phyloP scores from a whole-genome alignment of 1,284 basidiomycete species.

The Ganoderma boninense region DNA sequence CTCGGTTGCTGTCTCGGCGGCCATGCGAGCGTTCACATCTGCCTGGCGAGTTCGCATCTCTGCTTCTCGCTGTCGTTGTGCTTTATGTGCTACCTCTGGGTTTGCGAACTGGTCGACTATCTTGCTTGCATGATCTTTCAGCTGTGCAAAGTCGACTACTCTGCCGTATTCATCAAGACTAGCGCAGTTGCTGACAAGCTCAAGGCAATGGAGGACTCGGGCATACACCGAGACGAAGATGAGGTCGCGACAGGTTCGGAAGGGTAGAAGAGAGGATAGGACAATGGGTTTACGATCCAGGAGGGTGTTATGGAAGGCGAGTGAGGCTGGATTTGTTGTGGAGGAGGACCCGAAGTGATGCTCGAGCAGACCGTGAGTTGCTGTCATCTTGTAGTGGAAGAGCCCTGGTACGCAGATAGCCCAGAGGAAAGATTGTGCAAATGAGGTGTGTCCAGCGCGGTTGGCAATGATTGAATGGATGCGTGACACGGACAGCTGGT shows the following conservation, averaged over 20 bases:
- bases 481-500: conserved; percentile 15
- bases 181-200: conserved; percentile 34
- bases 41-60: too few species aligned
- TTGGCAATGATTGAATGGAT: not conserved
- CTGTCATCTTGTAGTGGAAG: conserved; percentile 18
- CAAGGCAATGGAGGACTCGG: conserved; percentile 47
- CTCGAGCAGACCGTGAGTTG: conserved; percentile 7
- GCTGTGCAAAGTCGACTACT: not conserved
- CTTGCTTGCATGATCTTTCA: too few species aligned
- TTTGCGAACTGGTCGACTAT: too few species aligned
- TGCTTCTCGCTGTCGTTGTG: too few species aligned
- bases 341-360: conserved; percentile 31
- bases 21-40: too few species aligned
- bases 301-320: conserved; percentile 44
- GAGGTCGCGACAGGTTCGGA: conserved; percentile 46
- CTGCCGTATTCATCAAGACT: not conserved
- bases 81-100: too few species aligned
- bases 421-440: not conserved
- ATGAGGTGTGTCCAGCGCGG: conserved; percentile 5
- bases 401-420: conserved; percentile 11
- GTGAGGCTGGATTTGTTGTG: conserved; percentile 39
- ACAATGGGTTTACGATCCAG: conserved; percentile 45
- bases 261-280: conserved; percentile 43
- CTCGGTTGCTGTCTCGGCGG: not conserved
- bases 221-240: conserved; percentile 47